Evolutionary conservation across 352 stramenopile species (phyloP).

Genomic region (Pythium coloratum): DNA sequence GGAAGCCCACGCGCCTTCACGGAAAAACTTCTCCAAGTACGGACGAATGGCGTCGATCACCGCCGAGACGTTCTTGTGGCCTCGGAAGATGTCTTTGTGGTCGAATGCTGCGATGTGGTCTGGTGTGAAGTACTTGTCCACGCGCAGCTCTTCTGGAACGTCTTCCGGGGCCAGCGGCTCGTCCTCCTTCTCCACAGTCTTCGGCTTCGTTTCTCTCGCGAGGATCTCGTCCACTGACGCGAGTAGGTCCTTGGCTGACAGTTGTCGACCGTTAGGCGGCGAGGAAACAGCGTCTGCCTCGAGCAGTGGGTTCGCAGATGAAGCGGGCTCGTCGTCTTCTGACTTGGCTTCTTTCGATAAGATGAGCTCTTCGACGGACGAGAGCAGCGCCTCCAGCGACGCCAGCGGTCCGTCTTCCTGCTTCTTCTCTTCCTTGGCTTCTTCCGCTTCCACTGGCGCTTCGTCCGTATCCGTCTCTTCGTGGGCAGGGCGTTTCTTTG

Average conservation of each 20-base stretch:
- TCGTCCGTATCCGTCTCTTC: background rate
- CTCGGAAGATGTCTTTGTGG: constrained; percentile 53
- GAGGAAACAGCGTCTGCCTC: background rate
- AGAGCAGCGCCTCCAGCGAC: background rate
- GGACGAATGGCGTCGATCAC: constrained; percentile 63
- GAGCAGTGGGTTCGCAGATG: background rate
- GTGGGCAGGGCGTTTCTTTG: background rate
- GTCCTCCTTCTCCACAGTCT: background rate
- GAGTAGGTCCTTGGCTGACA: background rate
- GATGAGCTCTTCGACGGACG: background rate
- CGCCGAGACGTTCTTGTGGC: constrained; percentile 55
- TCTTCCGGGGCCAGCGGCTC: constrained; percentile 1
- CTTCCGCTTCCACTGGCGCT: too few relatives aligned
- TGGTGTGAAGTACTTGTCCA: constrained; percentile 49
- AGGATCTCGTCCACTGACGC: background rate
- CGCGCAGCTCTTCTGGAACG: constrained; percentile 42
- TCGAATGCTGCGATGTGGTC: constrained; percentile 49
- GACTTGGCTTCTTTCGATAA: background rate
- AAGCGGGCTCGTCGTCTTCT: background rate
- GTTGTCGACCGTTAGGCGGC: background rate
- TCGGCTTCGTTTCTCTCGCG: background rate
- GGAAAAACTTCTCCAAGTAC: constrained; percentile 58
- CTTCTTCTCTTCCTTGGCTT: background rate
- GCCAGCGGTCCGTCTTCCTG: background rate
- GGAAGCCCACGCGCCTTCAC: constrained; percentile 14